Evolutionary conservation across 768 basidiomycete species (phyloP), one percentile per base, ranked within the genome.

Genomic region (Lentinula edodes): DNA sequence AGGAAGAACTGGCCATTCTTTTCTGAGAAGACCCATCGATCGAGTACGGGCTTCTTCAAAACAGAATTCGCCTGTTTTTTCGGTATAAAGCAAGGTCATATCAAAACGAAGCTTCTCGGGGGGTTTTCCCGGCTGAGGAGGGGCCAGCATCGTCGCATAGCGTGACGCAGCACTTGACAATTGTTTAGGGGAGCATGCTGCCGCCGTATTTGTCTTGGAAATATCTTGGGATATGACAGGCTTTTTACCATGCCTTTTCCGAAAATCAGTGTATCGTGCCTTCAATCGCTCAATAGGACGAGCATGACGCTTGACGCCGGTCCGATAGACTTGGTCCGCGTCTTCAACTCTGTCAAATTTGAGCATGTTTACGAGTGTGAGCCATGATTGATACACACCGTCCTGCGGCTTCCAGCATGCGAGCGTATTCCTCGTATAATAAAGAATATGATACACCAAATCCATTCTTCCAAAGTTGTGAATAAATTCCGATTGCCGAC

Each of bases 361-460:
- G 48, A 60, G 48, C 20, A 57, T 20, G 61, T 63, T 13, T 64
- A 56, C 55, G 62, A 3, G 28, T 42, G 39, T 34, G 20, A 41
- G 23, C 43, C 34, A 41, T 18, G 39, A 58, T 28, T 36, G 6
- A 18, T 16, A 82, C 87, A 71, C 75, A 96, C 96, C 85, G 83
- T 66, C 89, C 88, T 45, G 82, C 81, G 50, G 79, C 76, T 74
- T 98, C 95, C 59, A 96, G 78, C 2, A 87, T 78, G 41, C 79
- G 75, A 2, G 96, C 94, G 72, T 94, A 98, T 67, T 96, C 94
- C 71, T 96, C 93, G 68, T 97, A 99, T 52, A 97, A 75, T 50
- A 89, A 75, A 1, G 91, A 85, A 71, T 90, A 91, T 1, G 82
- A 81, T 32, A 83, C 87, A 9, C 91, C 93, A 68, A 95, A 88